Base-by-base conservation (phyloP, 2,329 filamentous ascomycete genomes). In the Trichoderma semiorbis region DNA sequence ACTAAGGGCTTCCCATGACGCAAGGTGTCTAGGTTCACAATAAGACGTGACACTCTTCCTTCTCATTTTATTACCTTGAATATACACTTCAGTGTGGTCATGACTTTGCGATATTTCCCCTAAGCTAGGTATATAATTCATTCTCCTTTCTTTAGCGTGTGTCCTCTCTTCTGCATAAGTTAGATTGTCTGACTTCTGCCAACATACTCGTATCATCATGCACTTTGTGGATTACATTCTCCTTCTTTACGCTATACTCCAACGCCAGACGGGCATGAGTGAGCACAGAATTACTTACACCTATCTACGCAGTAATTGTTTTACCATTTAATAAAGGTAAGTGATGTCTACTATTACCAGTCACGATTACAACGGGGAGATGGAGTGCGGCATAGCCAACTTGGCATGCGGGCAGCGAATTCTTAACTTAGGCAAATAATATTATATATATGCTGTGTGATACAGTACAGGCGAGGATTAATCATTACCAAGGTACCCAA, bases 371-470 rank as follows among this genome's bases (percentile, higher is more conserved):
- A 43, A 5, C 16, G 1, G 7, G 2, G 36, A 39, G 1, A 39
- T 16, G 2, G 36, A 39, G 8, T 2, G 18, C 36, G 7, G 1
- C 7, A 39, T 39, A 8, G 7, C 36, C 16, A 39, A 18, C 7
- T 18, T 2, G 18, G 16, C 16, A 39, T 39, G 36, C 36, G 16
- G 7, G 7, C 36, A 7, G 14, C 36, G n/a, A 43, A 43, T 43
- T 43, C 39, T 2, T 10, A 43, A 43, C 16, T 43, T 43, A 1
- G 18, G 39, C 39, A 43, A 43, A 43, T 43, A 50, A 34, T 43
- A 69, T 61, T 62, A 62, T 36, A 18, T 69, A 43, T 69, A 69
- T 43, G 66, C 32, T 34, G 55, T 60, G 21, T 60, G 11, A 16
- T 43, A 60, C 16, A 1, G 36, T 39, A 39, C 36, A 18, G 36